Percentiles rank a stretch among this genome's conserved stretches.
Conservation (phyloP, 306 rosid species). For the Quercus rubra region DNA sequence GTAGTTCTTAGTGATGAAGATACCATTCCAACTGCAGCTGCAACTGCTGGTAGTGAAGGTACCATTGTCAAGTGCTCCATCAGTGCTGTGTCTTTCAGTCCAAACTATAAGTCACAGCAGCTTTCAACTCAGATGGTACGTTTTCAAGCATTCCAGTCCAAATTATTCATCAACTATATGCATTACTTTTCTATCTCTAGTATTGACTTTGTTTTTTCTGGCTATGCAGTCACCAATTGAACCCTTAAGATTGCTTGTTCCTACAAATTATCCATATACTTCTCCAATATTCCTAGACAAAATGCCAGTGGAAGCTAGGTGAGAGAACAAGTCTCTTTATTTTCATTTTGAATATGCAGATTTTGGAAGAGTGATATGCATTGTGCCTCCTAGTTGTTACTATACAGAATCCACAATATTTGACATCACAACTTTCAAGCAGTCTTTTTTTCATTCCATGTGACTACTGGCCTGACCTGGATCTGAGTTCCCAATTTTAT, state of each 20-base stretch:
- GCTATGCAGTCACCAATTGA: slow-evolving; percentile 32
- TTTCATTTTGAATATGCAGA: neutral
- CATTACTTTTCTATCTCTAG: neutral
- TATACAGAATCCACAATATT: too few species aligned
- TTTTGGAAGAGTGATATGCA: neutral
- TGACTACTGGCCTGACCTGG: too few species aligned
- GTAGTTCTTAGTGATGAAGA: slow-evolving; percentile 27
- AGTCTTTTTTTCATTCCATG: too few species aligned
- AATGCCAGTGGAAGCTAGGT: slow-evolving; percentile 30
- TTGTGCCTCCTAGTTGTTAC: neutral
- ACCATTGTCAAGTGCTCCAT: slow-evolving; percentile 21
- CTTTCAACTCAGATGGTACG: slow-evolving; percentile 25
- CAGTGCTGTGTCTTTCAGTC: slow-evolving; percentile 22
- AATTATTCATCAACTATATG: neutral
- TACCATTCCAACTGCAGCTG: slow-evolving; percentile 9
- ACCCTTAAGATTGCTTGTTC: slow-evolving; percentile 36
- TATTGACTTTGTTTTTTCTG: slow-evolving; percentile 1
- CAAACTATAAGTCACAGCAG: neutral
- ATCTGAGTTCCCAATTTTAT: too few species aligned
- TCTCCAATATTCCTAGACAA: slow-evolving; percentile 28
- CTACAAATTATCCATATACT: slow-evolving; percentile 32
- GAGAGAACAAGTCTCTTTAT: neutral
- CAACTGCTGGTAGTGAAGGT: slow-evolving; percentile 21
- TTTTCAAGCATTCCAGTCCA: slow-evolving; percentile 1
- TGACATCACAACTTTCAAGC: too few species aligned